Evolutionary conservation across 768 basidiomycete genomes (phyloP).

Genomic region (Amanita subjunquillea): DNA sequence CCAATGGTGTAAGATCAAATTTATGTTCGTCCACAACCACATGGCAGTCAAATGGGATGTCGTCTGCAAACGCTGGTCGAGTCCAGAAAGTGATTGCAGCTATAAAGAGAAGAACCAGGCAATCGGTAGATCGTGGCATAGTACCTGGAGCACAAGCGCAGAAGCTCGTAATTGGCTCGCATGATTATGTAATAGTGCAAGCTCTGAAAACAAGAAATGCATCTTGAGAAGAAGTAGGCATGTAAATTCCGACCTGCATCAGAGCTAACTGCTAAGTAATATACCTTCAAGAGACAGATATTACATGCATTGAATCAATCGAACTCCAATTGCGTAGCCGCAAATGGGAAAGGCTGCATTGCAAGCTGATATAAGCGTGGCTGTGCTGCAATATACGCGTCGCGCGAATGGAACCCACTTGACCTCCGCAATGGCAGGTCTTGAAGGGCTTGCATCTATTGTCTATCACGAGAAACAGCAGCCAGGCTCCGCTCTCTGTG

Average conservation of each 20-base stretch:
- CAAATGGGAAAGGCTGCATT: not conserved
- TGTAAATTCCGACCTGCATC: no score
- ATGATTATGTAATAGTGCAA: not conserved
- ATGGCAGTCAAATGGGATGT: constrained; percentile 46
- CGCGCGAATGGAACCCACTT: not conserved
- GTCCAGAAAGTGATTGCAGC: constrained; percentile 10
- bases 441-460: constrained; percentile 39
- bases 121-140: not conserved
- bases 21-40: constrained; percentile 26
- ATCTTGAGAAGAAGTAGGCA: not conserved
- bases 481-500: constrained; percentile 73
- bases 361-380: not conserved
- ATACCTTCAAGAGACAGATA: no score
- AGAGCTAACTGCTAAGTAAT: no score
- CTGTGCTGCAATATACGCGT: not conserved
- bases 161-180: no score
- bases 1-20: constrained; percentile 53
- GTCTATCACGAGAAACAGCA: constrained; percentile 81
- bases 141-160: not conserved
- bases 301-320: no score
- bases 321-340: no score
- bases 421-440: constrained; percentile 37
- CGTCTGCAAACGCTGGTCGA: constrained; percentile 20
- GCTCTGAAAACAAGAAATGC: not conserved
- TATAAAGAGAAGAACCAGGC: constrained; percentile 7